Conservation (phyloP, 2,329 filamentous ascomycete genomes). For the Fusarium irregulare region DNA sequence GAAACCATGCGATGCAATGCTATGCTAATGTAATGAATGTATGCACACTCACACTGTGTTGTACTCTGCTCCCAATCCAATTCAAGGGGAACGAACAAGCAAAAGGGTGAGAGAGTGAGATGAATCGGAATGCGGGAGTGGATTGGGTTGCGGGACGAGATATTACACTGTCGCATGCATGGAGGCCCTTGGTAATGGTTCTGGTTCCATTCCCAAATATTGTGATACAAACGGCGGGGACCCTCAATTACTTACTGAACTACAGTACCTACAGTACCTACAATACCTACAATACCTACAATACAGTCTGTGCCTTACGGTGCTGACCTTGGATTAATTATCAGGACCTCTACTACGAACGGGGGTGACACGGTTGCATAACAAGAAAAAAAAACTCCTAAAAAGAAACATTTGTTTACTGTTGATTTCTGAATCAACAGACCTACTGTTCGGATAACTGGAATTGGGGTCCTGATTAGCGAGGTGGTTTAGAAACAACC, state of each 20-base stretch:
- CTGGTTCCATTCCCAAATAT: conserved; percentile 9
- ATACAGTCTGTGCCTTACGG: conserved; percentile 10
- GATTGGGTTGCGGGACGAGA: conserved; percentile 26
- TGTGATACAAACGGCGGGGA: conserved; percentile 18
- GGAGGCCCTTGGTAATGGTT: conserved; percentile 19
- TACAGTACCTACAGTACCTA: not conserved
- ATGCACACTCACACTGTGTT: conserved; percentile 35
- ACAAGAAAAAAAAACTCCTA: conserved; percentile 14
- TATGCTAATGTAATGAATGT: not conserved
- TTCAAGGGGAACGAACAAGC: conserved; percentile 24
- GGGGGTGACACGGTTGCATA: conserved; percentile 23
- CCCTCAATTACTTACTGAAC: not conserved
- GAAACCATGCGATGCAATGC: not conserved
- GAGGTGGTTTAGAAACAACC: conserved; percentile 27
- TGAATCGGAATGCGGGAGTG: conserved; percentile 36
- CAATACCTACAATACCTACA: not conserved
- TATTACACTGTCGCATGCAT: conserved; percentile 27
- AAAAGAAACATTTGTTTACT: conserved; percentile 1
- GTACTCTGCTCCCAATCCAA: not conserved
- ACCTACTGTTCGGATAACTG: not conserved
- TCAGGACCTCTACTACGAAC: conserved; percentile 12
- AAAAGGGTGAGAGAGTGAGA: conserved; percentile 26
- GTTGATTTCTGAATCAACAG: not conserved
- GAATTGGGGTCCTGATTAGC: conserved; percentile 22
- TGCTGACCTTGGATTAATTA: conserved; percentile 25